phyloP scores from a whole-genome alignment of 345 rosid species.

The Hibiscus mutabilis region DNA sequence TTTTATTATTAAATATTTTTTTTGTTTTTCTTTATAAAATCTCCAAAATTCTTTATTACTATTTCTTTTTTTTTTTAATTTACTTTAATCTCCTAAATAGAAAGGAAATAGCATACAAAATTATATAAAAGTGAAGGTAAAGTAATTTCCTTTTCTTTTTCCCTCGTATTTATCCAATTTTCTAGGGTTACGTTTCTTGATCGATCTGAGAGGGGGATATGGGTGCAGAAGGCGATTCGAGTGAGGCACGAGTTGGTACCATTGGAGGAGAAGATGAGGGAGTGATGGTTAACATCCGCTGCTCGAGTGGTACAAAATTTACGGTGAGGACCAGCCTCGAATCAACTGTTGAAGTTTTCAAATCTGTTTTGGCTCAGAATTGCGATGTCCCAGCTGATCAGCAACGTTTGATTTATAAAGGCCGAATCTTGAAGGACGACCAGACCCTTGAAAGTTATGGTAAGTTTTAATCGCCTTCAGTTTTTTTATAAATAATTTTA shows the following conservation, averaged over 20 bases:
- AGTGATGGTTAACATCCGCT: constrained; percentile 46
- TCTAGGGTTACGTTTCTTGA: constrained; percentile 10
- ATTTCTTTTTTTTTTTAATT: not conserved
- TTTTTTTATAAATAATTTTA: no score
- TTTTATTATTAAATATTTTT: not conserved
- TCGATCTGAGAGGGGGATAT: constrained; percentile 16
- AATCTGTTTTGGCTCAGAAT: constrained; percentile 44
- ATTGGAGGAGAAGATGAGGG: constrained; percentile 27
- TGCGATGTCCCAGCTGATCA: constrained; percentile 71
- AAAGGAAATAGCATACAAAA: not conserved
- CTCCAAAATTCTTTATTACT: not conserved
- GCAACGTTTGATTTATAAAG: constrained; percentile 76
- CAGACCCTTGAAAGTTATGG: constrained; percentile 68
- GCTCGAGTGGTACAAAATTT: constrained; percentile 61
- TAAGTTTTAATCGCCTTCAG: constrained; percentile 2
- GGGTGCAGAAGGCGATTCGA: constrained; percentile 69
- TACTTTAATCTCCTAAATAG: not conserved
- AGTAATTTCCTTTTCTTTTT: not conserved
- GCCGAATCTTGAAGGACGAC: constrained; percentile 79
- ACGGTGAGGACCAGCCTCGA: constrained; percentile 39
- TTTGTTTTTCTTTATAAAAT: not conserved
- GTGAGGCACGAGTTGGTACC: constrained; percentile 33
- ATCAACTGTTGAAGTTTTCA: constrained; percentile 51
- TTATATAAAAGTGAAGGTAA: not conserved
- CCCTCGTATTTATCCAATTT: not conserved